phyloP scores from a whole-genome alignment of 306 rosid species.

The Cucurbita maxima region DNA sequence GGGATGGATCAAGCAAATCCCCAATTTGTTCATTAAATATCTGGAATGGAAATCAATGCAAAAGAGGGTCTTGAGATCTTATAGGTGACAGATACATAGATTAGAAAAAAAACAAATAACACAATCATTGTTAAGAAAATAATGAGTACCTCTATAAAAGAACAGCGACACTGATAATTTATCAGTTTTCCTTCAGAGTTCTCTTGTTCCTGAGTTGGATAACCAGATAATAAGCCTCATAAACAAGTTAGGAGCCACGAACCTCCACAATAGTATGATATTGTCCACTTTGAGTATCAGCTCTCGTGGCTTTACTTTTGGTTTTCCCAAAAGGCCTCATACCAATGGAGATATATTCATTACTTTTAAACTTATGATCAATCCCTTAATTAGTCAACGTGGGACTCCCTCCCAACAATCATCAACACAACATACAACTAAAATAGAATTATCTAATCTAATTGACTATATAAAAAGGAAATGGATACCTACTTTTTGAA shows the following conservation, averaged over 20 bases:
- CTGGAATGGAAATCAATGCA: slow-evolving; percentile 13
- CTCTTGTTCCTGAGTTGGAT: slow-evolving; percentile 40
- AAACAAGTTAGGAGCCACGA: not conserved
- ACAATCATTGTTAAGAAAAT: not conserved
- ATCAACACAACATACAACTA: not conserved
- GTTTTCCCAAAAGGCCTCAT: too few species aligned
- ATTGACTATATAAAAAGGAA: not conserved
- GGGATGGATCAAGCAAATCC: slow-evolving; percentile 42
- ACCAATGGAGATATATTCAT: too few species aligned
- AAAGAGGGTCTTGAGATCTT: slow-evolving; percentile 1
- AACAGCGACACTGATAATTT: slow-evolving; percentile 83
- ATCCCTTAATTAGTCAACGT: too few species aligned
- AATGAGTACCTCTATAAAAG: slow-evolving; percentile 70
- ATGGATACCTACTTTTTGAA: slow-evolving; percentile 45
- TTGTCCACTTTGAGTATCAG: too few species aligned
- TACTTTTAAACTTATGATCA: too few species aligned
- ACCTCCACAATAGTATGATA: too few species aligned
- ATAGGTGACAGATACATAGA: not conserved
- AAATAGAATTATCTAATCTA: not conserved
- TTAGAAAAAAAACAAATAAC: not conserved
- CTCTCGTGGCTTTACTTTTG: too few species aligned
- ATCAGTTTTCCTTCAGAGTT: slow-evolving; percentile 56
- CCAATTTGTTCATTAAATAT: slow-evolving; percentile 38
- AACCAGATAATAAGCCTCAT: slow-evolving; percentile 14
- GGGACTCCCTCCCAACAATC: too few species aligned